phyloP scores from a whole-genome alignment of 257 asterid genomes.

The Fraxinus anomala region DNA sequence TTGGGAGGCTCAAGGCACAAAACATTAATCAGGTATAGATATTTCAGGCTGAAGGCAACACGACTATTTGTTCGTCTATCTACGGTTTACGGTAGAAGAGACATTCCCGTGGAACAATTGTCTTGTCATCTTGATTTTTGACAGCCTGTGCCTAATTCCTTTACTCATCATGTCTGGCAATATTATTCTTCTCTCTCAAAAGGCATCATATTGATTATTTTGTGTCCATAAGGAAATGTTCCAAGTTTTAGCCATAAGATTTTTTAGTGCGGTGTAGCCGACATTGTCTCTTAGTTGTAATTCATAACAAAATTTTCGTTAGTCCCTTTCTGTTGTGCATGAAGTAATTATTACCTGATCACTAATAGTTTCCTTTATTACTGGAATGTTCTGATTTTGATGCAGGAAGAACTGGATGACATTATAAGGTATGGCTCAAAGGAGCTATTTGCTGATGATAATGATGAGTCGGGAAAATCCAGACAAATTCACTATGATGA shows the following conservation, averaged over 20 bases:
- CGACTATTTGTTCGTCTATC: background rate
- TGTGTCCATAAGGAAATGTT: background rate
- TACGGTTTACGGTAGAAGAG: background rate
- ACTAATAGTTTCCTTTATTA: constrained; percentile 13
- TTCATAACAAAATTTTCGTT: background rate
- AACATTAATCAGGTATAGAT: constrained; percentile 82
- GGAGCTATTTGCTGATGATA: constrained; percentile 95
- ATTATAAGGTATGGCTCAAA: constrained; percentile 92
- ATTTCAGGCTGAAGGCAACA: background rate
- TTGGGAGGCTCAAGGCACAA: constrained; percentile 90
- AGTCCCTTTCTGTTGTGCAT: background rate
- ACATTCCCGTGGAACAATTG: background rate
- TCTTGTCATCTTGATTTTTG: background rate
- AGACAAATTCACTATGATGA: constrained; percentile 97
- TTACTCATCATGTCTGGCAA: background rate
- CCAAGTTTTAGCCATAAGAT: background rate
- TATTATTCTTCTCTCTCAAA: constrained; percentile 17
- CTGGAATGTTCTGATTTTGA: constrained; percentile 31
- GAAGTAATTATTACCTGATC: constrained; percentile 14
- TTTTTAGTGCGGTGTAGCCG: background rate
- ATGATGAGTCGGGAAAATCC: constrained; percentile 84
- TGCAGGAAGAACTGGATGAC: constrained; percentile 96
- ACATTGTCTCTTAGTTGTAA: background rate
- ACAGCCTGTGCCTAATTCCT: background rate
- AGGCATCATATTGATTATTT: constrained; percentile 7